Evolutionary conservation across 768 basidiomycete genomes (phyloP), one percentile per base, ranked within the genome.

Genomic region (Auriscalpium vulgare): DNA sequence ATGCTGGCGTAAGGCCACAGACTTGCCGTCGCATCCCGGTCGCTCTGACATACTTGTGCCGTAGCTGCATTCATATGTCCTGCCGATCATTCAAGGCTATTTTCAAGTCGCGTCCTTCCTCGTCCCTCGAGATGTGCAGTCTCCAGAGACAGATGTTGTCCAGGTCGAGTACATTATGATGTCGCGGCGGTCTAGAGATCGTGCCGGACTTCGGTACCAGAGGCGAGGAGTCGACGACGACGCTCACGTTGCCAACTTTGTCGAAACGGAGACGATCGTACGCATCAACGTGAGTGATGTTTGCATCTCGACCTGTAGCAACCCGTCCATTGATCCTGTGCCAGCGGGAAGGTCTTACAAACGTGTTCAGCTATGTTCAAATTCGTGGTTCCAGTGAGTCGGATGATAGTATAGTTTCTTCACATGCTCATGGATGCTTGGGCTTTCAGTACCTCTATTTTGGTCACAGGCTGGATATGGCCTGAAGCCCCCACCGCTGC

Each of bases 41-140:
- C 29, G 45, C 44, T 43, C 19, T 49, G 43, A 57, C 46, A 38
- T 38, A 35, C n/a, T 38, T 16, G 29, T 29, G 35, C 29, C 13
- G 44, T 54, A 92, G 83, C 70, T 93, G 45, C 90, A 97, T 70
- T 77, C 85, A 9, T 97, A 89, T 63, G 80, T 95, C 40, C 72
- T 97, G 23, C 94, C 95, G 1, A 81, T 98, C 54, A 88, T 97
- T 80, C 94, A 97, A 72, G 95, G 95, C 10, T 89, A 85, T 73
- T 90, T 87, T 64, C 94, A 95, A 67, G 73, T 83, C 4, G 72
- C 91, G 0, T 75, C 79, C 10, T 88, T 95, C 67, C 67, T 71
- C 50, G 72, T 93, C 23, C 81, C 84, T 0, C 72, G 76, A 13
- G 77, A 80, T 53, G 60, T 67, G 10, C 73, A 74, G 37, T 65